Evolutionary conservation across 148 eudicot species (phyloP).

Genomic region (Vaccinium darrowii): DNA sequence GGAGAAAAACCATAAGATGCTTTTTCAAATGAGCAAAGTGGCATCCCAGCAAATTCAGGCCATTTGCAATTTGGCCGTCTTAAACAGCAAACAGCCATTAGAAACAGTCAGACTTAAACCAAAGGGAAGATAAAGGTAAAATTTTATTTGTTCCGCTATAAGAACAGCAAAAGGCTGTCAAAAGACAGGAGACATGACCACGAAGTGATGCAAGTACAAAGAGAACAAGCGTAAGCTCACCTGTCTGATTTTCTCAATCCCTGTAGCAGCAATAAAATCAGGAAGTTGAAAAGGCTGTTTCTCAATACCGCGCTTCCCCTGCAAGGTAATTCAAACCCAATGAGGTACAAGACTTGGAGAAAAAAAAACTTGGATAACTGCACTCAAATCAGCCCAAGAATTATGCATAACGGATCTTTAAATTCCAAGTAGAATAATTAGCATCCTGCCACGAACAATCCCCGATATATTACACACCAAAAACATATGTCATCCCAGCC

Average conservation of each 20-base stretch:
- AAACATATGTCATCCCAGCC: constrained; percentile 17
- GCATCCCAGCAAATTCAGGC: not conserved
- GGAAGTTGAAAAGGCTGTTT: constrained; percentile 99
- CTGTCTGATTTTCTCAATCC: constrained; percentile 99
- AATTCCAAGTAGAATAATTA: constrained; percentile 17
- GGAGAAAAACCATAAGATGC: not conserved
- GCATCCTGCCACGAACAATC: constrained; percentile 19
- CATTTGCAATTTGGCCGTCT: not conserved
- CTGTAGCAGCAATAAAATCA: constrained; percentile 98
- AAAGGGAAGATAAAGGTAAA: not conserved
- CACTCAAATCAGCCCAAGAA: constrained; percentile 16
- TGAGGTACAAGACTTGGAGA: constrained; percentile 34
- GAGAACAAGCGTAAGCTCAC: constrained; percentile 28
- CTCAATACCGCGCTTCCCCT: constrained; percentile 99
- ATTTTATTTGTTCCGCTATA: not conserved
- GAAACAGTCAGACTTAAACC: not conserved
- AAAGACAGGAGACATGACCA: not conserved
- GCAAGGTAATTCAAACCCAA: constrained; percentile 39
- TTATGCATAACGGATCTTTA: constrained; percentile 20
- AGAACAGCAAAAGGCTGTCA: not conserved
- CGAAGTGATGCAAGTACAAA: not conserved
- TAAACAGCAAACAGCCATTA: not conserved
- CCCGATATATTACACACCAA: constrained; percentile 10
- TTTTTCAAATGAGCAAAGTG: not conserved
- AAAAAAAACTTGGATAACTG: constrained; percentile 4